Evolutionary conservation across 805 yeast species (phyloP), one percentile per base, ranked within the genome.

Genomic region (Yarrowia alimentaria): DNA sequence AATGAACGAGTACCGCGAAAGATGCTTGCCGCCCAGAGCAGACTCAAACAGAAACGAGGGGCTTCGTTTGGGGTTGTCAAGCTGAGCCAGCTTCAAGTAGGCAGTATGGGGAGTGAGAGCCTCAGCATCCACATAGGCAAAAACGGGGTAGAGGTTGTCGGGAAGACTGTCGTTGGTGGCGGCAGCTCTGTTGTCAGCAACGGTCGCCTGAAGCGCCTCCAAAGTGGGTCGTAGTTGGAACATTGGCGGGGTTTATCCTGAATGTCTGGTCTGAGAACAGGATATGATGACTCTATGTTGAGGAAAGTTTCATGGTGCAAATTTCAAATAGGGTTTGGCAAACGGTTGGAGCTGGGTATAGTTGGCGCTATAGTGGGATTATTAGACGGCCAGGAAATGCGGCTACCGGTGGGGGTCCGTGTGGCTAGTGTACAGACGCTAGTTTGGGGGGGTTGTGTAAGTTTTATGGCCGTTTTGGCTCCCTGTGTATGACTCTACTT

Each of bases 71-170:
- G 83, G 84, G 24, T 74, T 66, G 25, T 76, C 75, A 8, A 63
- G 55, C 43, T 77, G 68, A 6, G 95, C 82, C 50, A 93, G 74
- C 66, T 85, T 87, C 62, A 93, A 70, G 64, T 91, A 93, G 0
- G 98, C 97, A 55, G 79, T 78, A 61, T 90, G 95, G 3, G 96
- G 96, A 4, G 95, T 88, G 61, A 89, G 68, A 55, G 83, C 83
- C 53, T 85, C 90, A 8, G 88, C 81, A 5, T 83, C 75, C 56
- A 87, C 77, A 55, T 78, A 80, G 18, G 85, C 75, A 68, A 77
- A 88, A 11, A 93, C 79, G 3, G 96, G 96, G 62, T 84, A 88
- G 61, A 88, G 68, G 64, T 89, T 91, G 32, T 56, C 50, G 17
- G 50, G 50, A 12, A 42, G 35, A 21, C 35, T 14, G 13, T 33